phyloP scores from a whole-genome alignment of 805 yeast genomes.

The Hagleromyces aurorensis region DNA sequence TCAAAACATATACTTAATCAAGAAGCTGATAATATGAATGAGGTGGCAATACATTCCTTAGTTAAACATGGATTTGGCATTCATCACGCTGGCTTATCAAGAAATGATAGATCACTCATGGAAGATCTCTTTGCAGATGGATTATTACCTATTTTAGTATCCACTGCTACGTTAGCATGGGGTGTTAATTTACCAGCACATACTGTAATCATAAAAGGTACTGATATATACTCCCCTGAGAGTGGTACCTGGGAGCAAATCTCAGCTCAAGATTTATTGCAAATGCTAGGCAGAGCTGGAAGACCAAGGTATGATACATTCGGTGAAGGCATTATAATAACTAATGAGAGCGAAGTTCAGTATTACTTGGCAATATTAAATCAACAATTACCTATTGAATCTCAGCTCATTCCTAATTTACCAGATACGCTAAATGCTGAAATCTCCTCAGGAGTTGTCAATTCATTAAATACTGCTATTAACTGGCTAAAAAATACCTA shows the following conservation, averaged over 20 bases:
- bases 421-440: constrained; percentile 84
- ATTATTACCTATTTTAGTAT: constrained; percentile 70
- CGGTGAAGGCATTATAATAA: constrained; percentile 92
- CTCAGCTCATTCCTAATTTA: constrained; percentile 64
- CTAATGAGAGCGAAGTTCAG: constrained; percentile 76
- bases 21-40: constrained; percentile 52
- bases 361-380: constrained; percentile 86
- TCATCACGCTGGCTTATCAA: constrained; percentile 84
- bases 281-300: constrained; percentile 98
- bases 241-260: constrained; percentile 82
- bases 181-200: constrained; percentile 96
- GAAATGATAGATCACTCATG: constrained; percentile 63
- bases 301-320: constrained; percentile 87
- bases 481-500: constrained; percentile 78
- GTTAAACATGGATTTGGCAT: constrained; percentile 72
- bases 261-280: constrained; percentile 91
- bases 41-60: constrained; percentile 48
- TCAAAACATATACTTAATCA: constrained; percentile 52
- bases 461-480: constrained; percentile 54
- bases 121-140: constrained; percentile 90
- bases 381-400: constrained; percentile 88
- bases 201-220: constrained; percentile 87
- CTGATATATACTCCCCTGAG: constrained; percentile 89
- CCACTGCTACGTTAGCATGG: constrained; percentile 94
- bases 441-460: constrained; percentile 63